Conservation (phyloP, 192 early-diverging fungal genomes). For the Cetraspora pellucida region DNA sequence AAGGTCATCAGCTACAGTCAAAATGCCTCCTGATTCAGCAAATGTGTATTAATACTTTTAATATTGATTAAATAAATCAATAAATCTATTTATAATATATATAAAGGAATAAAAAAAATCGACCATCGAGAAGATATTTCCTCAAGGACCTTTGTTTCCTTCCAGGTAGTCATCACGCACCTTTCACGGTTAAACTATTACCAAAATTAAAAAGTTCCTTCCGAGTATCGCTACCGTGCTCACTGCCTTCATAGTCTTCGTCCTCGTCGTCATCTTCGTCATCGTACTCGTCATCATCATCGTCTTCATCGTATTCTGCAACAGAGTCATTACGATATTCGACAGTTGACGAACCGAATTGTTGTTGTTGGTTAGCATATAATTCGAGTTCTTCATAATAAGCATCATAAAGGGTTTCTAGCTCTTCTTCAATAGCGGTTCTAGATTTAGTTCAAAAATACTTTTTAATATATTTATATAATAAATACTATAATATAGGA, state of each 20-base stretch:
- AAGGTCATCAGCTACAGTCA: constrained; percentile 84
- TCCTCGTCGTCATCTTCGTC: constrained; percentile 62
- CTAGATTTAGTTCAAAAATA: constrained; percentile 36
- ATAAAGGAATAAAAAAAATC: background rate
- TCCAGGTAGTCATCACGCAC: constrained; percentile 40
- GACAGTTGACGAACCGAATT: constrained; percentile 41
- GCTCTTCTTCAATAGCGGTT: constrained; percentile 82
- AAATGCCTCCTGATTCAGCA: constrained; percentile 53
- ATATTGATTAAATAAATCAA: background rate
- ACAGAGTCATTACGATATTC: constrained; percentile 48
- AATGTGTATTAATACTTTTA: background rate
- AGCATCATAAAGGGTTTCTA: constrained; percentile 84
- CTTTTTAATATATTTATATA: background rate
- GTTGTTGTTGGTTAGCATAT: constrained; percentile 77
- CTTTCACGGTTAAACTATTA: constrained; percentile 78
- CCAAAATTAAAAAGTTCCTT: constrained; percentile 69
- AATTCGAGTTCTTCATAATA: constrained; percentile 89
- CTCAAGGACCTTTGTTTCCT: background rate
- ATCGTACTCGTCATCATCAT: constrained; percentile 51
- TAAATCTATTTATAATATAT: background rate
- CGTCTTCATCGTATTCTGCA: constrained; percentile 47
- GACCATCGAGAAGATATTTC: background rate
- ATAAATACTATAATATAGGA: background rate
- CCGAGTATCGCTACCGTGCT: constrained; percentile 44
- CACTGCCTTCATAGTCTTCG: constrained; percentile 62